These are phyloP conservation scores for Candida succiphila DNA, from an alignment of 805 yeast species.

Conservation along the genomic window DNA sequence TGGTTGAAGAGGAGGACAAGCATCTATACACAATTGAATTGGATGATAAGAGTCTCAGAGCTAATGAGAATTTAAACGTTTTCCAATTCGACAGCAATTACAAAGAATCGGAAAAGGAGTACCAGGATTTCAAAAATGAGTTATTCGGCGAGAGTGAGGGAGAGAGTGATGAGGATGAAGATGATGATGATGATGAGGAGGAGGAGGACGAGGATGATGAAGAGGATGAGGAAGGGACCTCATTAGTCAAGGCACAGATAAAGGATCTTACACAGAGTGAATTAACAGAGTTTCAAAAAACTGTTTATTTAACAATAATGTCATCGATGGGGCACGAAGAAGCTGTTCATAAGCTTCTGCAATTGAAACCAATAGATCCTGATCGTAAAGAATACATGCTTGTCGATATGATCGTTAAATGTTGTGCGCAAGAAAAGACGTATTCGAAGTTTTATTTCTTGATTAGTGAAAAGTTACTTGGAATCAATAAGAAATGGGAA, in stretches of 20 bases:
- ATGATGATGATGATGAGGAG: conserved; percentile 12
- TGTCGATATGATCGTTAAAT: conserved; percentile 64
- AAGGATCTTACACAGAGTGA: conserved; percentile 64
- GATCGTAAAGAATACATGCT: conserved; percentile 38
- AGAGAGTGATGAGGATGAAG: conserved; percentile 7
- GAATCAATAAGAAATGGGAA: conserved; percentile 46
- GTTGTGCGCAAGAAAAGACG: conserved; percentile 78
- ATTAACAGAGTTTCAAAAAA: conserved; percentile 57
- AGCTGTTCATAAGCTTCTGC: conserved; percentile 77
- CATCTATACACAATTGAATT: conserved; percentile 45
- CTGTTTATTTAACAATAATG: conserved; percentile 73
- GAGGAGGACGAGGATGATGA: conserved; percentile 13
- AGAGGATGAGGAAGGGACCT: conserved; percentile 10
- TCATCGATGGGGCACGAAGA: conserved; percentile 89
- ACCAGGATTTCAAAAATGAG: conserved; percentile 30
- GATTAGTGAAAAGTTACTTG: conserved; percentile 56
- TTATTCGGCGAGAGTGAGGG: conserved; percentile 27
- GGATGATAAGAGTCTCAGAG: conserved; percentile 35
- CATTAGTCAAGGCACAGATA: conserved; percentile 22
- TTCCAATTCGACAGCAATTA: conserved; percentile 44
- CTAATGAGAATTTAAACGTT: conserved; percentile 33
- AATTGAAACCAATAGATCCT: conserved; percentile 30
- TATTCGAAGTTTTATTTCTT: conserved; percentile 81
- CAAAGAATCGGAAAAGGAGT: conserved; percentile 38
- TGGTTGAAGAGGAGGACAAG: conserved; percentile 56